These are phyloP conservation scores for Eucalyptus curtisii DNA, from an alignment of 345 rosid genomes.

Conservation along the genomic window DNA sequence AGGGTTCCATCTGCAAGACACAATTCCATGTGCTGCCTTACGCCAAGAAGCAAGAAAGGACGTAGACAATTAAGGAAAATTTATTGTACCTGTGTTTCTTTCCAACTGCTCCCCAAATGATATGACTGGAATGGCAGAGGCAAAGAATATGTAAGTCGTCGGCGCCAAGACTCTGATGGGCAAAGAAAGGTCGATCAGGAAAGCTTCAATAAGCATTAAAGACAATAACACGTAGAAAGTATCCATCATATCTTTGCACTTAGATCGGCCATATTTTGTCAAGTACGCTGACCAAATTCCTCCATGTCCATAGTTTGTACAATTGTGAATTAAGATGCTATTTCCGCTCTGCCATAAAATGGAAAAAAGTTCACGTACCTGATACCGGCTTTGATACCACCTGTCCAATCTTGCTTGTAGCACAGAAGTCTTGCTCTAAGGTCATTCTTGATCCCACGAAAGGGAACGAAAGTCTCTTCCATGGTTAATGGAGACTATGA, in stretches of 20 bases:
- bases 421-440: constrained; percentile 53
- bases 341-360: not conserved
- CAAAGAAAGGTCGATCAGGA: not conserved
- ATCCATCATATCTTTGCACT: not conserved
- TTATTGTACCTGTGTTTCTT: constrained; percentile 24
- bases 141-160: constrained; percentile 59
- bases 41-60: not conserved
- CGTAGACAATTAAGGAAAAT: not conserved
- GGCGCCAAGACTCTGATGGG: constrained; percentile 59
- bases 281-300: not conserved
- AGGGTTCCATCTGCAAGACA: constrained; percentile 30
- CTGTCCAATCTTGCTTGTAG: constrained; percentile 75
- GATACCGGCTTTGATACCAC: constrained; percentile 58
- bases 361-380: constrained; percentile 20
- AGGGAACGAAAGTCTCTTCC: constrained; percentile 79
- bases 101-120: constrained; percentile 59
- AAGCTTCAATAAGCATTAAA: not conserved
- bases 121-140: constrained; percentile 57
- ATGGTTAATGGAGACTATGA: constrained; percentile 5
- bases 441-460: constrained; percentile 70
- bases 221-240: not conserved
- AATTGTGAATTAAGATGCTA: not conserved
- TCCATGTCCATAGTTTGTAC: not conserved
- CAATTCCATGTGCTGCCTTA: not conserved
- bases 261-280: not conserved